Conservation (phyloP, 768 basidiomycete genomes). For the Lactarius tabidus region DNA sequence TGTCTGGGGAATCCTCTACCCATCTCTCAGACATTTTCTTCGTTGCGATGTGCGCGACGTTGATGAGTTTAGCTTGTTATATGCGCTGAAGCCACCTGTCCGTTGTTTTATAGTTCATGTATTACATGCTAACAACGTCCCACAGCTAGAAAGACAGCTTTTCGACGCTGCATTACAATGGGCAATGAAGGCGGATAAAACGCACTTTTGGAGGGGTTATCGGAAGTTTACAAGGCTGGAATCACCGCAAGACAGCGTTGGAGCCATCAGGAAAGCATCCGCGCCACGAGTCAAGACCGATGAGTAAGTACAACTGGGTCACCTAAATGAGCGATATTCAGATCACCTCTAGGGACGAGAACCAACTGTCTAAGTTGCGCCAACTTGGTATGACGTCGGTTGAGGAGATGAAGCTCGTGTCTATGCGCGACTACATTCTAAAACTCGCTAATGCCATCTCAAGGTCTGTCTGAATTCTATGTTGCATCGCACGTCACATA, state of each 20-base stretch:
- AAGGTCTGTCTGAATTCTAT: constrained; percentile 40
- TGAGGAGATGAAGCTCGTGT: constrained; percentile 83
- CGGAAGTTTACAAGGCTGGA: constrained; percentile 51
- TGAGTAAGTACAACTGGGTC: constrained; percentile 57
- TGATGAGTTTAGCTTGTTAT: constrained; percentile 69
- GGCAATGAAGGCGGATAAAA: constrained; percentile 81
- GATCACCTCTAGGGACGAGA: constrained; percentile 59
- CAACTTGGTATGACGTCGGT: constrained; percentile 79
- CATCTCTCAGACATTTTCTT: constrained; percentile 80
- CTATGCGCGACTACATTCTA: constrained; percentile 83
- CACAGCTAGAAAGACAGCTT: constrained; percentile 59
- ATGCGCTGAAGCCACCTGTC: constrained; percentile 76
- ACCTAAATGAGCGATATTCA: neutral
- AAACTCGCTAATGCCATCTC: constrained; percentile 78
- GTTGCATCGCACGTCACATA: neutral
- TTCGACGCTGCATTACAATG: constrained; percentile 84
- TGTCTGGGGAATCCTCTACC: constrained; percentile 96
- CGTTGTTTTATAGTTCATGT: constrained; percentile 28
- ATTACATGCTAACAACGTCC: neutral
- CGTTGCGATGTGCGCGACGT: constrained; percentile 77
- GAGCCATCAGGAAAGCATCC: constrained; percentile 54
- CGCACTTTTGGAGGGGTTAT: constrained; percentile 70
- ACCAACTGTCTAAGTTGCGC: constrained; percentile 70
- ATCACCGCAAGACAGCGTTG: constrained; percentile 68
- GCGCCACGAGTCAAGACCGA: constrained; percentile 59